These are phyloP conservation scores for Talaromyces sp. DNA, from an alignment of 2,329 filamentous ascomycete species.

Conservation along the genomic window DNA sequence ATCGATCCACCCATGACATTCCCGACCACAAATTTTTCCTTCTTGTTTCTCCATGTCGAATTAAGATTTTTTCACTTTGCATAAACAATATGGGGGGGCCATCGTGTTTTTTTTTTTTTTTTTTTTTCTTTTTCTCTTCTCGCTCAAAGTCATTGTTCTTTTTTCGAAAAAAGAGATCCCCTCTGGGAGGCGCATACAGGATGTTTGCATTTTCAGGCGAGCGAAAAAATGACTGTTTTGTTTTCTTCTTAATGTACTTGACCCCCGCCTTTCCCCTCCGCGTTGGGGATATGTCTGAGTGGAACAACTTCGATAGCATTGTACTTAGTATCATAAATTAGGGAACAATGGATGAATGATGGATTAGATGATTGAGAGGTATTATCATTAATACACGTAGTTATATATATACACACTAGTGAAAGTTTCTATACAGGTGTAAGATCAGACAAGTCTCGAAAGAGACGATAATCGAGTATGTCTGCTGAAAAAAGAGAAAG, in stretches of 20 bases:
- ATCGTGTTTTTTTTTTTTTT: slow-evolving; percentile 16
- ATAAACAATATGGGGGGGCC: slow-evolving; percentile 11
- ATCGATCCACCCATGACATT: background rate
- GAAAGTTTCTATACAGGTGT: background rate
- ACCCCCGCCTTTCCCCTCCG: background rate
- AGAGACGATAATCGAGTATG: background rate
- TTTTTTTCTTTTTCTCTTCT: slow-evolving; percentile 8
- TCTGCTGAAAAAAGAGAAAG: background rate
- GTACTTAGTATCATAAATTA: slow-evolving; percentile 13
- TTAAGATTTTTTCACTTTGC: slow-evolving; percentile 1
- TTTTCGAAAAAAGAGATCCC: slow-evolving; percentile 15
- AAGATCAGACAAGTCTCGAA: background rate
- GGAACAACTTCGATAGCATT: slow-evolving; percentile 12
- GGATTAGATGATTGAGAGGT: background rate
- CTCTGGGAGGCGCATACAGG: slow-evolving; percentile 15
- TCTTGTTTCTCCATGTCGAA: background rate
- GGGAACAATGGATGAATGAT: slow-evolving; percentile 3
- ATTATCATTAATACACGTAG: background rate
- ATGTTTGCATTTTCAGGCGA: slow-evolving; percentile 20
- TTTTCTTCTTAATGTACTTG: slow-evolving; percentile 8
- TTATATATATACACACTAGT: background rate
- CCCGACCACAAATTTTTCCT: background rate
- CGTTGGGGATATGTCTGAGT: background rate
- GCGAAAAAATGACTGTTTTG: slow-evolving; percentile 14
- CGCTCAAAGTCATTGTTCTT: slow-evolving; percentile 16